phyloP scores from a whole-genome alignment of 495 filamentous ascomycete genomes.

The Antarctomyces pellizariae region DNA sequence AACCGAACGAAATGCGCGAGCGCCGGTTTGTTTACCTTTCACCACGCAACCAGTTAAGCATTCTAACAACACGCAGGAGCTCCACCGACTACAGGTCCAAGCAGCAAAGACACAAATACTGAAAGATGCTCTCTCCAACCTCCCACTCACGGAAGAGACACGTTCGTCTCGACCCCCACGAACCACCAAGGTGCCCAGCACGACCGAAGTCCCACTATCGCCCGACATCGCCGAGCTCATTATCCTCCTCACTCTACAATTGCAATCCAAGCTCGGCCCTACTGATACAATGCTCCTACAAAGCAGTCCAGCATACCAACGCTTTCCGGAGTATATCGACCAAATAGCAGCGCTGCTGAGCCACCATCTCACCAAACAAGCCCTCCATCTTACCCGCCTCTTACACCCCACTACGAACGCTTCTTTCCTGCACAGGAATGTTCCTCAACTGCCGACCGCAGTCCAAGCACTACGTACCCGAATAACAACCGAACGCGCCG shows the following conservation, averaged over 20 bases:
- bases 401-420: conserved; percentile 23
- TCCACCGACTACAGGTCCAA: neutral
- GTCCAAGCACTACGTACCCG: conserved; percentile 10
- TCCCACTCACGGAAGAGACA: conserved; percentile 2
- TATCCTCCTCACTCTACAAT: conserved; percentile 8
- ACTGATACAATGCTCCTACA: conserved; percentile 3
- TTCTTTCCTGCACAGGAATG: conserved; percentile 24
- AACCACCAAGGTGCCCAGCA: neutral
- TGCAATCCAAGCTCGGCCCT: conserved; percentile 2
- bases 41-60: neutral
- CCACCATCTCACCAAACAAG: conserved; percentile 15
- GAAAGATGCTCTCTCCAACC: conserved; percentile 3
- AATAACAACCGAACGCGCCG: conserved; percentile 8
- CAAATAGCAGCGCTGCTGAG: conserved; percentile 18
- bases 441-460: conserved; percentile 17
- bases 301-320: conserved; percentile 4
- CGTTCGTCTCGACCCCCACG: conserved; percentile 3
- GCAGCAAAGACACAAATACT: conserved; percentile 7
- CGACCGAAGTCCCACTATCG: conserved; percentile 4
- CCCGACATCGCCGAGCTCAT: conserved; percentile 9
- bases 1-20: conserved; percentile 26
- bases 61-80: neutral
- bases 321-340: conserved; percentile 16
- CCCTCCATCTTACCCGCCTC: conserved; percentile 20
- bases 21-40: conserved; percentile 19